Conservation (phyloP, 2,329 filamentous ascomycete species). For the Ascochyta clinopodiicola region DNA sequence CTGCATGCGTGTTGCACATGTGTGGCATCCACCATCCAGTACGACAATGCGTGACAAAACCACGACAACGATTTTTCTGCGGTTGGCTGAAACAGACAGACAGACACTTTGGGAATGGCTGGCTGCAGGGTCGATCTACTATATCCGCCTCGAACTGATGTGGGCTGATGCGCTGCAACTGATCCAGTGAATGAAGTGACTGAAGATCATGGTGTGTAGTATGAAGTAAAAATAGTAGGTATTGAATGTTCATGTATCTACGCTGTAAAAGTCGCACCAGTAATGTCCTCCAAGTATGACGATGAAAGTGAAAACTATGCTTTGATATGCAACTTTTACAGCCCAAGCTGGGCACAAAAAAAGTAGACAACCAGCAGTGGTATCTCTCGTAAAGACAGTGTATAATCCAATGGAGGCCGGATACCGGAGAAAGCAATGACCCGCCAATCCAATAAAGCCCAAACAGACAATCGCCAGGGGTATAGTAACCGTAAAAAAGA, state of each 20-base stretch:
- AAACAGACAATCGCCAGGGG: constrained; percentile 20
- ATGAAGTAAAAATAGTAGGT: background rate
- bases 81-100: background rate
- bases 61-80: background rate
- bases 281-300: constrained; percentile 27
- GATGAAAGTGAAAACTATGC: constrained; percentile 17
- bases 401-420: constrained; percentile 14
- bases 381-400: constrained; percentile 25
- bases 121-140: background rate
- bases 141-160: background rate
- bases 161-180: background rate
- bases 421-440: constrained; percentile 16
- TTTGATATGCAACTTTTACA: constrained; percentile 26
- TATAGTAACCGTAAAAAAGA: constrained; percentile 20
- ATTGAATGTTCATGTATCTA: constrained; percentile 31
- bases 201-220: no score
- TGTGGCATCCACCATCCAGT: no score
- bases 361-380: constrained; percentile 22
- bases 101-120: background rate
- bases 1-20: background rate
- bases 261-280: constrained; percentile 25
- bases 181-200: constrained; percentile 38
- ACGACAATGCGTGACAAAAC: no score
- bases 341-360: constrained; percentile 16
- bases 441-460: constrained; percentile 11